Evolutionary conservation across 1,284 basidiomycete species (phyloP).

Genomic region (Leucoagaricus sp.): DNA sequence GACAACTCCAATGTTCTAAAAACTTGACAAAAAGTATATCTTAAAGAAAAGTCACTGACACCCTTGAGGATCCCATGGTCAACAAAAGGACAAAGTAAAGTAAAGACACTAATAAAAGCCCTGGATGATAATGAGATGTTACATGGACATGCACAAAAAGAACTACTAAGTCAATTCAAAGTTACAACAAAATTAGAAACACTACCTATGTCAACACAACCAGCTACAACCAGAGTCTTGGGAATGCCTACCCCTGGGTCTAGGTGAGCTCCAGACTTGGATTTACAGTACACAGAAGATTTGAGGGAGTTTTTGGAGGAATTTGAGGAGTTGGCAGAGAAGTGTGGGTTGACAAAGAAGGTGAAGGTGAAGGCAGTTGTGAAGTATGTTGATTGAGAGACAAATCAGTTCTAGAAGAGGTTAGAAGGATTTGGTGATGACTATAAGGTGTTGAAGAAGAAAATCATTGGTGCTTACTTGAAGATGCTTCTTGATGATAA

Average conservation of each 20-base stretch:
- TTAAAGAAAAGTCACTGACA: not conserved
- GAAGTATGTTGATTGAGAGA: constrained; percentile 2
- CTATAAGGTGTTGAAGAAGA: constrained; percentile 7
- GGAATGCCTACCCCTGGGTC: not conserved
- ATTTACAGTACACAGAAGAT: constrained; percentile 3
- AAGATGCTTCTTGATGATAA: not conserved
- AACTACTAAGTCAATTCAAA: not conserved
- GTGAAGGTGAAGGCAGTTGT: constrained; percentile 10
- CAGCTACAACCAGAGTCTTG: not conserved
- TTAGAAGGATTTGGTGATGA: not conserved
- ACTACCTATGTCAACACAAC: not conserved
- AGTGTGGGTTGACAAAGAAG: not conserved
- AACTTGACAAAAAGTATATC: not conserved
- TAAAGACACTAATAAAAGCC: too few relatives aligned
- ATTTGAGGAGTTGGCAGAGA: constrained; percentile 3
- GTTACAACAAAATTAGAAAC: not conserved
- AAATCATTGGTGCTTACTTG: not conserved
- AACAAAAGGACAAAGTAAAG: not conserved
- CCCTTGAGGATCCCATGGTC: not conserved
- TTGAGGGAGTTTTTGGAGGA: constrained; percentile 15
- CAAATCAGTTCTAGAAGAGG: constrained; percentile 7
- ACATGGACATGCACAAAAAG: not conserved
- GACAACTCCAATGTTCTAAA: not conserved
- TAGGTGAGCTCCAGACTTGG: constrained; percentile 5
- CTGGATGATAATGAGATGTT: not conserved